Percentiles rank a stretch among this genome's conserved stretches.
Conservation (phyloP, 257 asterid species). For the Nicotiana sylvestris region DNA sequence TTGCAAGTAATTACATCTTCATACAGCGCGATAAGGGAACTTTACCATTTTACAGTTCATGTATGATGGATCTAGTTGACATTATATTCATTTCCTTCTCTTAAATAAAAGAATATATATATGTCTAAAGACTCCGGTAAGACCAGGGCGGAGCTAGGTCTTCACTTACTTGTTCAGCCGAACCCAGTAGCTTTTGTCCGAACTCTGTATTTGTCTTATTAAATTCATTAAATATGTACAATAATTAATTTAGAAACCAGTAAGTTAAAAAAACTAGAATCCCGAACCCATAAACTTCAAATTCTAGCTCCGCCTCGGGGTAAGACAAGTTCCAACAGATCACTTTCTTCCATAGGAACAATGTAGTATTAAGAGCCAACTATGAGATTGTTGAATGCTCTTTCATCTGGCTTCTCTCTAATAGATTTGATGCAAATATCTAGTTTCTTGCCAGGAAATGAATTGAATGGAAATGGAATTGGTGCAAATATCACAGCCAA, state of each 20-base stretch:
- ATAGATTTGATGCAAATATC: background rate
- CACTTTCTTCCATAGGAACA: background rate
- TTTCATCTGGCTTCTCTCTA: background rate
- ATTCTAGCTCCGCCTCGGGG: too few species aligned
- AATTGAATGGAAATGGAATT: constrained; percentile 70
- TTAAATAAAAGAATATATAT: background rate
- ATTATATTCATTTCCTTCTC: background rate
- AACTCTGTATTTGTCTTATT: too few species aligned
- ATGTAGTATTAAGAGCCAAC: background rate
- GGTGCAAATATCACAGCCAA: constrained; percentile 68
- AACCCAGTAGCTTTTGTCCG: too few species aligned
- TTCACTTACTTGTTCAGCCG: too few species aligned
- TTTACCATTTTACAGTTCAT: background rate
- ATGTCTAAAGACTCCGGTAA: background rate
- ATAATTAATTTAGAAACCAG: too few species aligned
- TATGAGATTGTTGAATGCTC: background rate
- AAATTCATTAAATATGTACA: too few species aligned
- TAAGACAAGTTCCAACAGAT: background rate
- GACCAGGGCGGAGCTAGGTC: too few species aligned
- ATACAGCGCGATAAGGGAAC: background rate
- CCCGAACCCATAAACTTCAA: too few species aligned
- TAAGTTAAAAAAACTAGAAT: too few species aligned
- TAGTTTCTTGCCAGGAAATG: constrained; percentile 54
- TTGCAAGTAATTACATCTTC: background rate
- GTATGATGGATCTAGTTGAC: background rate